Base-by-base conservation (phyloP, 1,139 yeast genomes). In the Magnusiomyces magnusii region DNA sequence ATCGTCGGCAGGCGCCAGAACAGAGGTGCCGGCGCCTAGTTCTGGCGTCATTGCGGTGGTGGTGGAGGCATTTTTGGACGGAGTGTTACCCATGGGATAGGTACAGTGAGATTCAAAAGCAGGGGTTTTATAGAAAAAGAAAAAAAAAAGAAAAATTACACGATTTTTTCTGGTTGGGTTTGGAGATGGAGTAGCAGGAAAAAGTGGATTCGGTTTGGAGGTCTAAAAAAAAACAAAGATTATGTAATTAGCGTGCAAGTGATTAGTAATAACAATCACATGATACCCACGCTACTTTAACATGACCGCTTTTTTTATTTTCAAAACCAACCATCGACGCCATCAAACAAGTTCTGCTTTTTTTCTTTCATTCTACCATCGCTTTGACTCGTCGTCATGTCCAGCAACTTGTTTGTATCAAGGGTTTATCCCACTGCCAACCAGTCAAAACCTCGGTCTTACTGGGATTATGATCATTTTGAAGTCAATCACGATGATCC, bases 371-470 rank as follows among this genome's bases (percentile, higher is more conserved):
- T n/a, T n/a, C n/a, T n/a, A n/a, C n/a, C n/a, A n/a, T n/a, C n/a
- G n/a, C n/a, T n/a, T n/a, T n/a, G n/a, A n/a, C n/a, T n/a, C n/a
- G n/a, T n/a, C n/a, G 21, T 17, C 49, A 44, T 44, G 49, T 21
- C 49, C 17, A 23, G 21, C 17, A 44, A 23, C 17, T n/a, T 44
- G 55, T 86, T 93, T 10, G 84, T 85, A 57, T 83, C 96, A 9
- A 77, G 88, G 63, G 95, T 89, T 31, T 91, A 90, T 71, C 83
- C 92, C 19, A 87, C 89, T 69, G 96, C 83, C 57, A 89, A 89
- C 71, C 82, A 81, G 63, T 76, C 76, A 63, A 82, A 86, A 68
- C 92, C 95, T 47, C 77, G 81, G 58, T 86, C 86, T 59, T 92
- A 92, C 74, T 92, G 96, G 96, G 97, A 92, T 72, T 92, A 92